These are phyloP conservation scores for Stevia rebaudiana DNA, from an alignment of 140 eudicot genomes.

Conservation along the genomic window DNA sequence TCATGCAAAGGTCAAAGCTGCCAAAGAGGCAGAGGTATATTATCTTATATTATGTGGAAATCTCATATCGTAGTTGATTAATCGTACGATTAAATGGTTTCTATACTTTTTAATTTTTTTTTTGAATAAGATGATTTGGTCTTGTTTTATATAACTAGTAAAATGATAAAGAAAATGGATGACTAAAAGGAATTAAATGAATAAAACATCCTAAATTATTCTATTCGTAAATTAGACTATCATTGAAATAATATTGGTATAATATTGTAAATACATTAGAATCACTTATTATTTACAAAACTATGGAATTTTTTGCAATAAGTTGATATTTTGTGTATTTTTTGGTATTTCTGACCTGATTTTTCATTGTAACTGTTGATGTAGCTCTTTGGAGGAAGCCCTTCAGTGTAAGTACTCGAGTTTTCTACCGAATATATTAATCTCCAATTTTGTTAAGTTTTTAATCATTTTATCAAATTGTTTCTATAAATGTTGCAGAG, in stretches of 20 bases:
- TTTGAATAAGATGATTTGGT: background rate
- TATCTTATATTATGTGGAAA: background rate
- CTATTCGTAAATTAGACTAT: background rate
- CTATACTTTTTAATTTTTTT: background rate
- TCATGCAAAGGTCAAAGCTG: constrained; percentile 85
- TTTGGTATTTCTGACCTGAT: constrained; percentile 7
- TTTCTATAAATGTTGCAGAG: constrained; percentile 33
- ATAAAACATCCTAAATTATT: background rate
- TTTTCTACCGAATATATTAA: background rate
- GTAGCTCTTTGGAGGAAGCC: constrained; percentile 77
- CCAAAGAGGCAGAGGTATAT: constrained; percentile 79
- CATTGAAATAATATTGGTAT: too few species aligned
- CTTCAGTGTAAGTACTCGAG: constrained; percentile 55
- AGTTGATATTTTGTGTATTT: background rate
- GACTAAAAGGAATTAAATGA: background rate
- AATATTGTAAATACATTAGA: background rate
- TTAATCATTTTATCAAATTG: background rate
- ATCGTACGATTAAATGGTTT: background rate
- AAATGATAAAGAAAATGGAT: background rate
- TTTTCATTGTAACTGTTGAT: constrained; percentile 5
- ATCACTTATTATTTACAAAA: background rate
- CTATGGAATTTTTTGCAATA: background rate
- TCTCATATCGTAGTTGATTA: constrained; percentile 4
- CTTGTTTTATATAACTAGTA: background rate
- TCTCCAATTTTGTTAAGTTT: constrained; percentile 4